phyloP scores from a whole-genome alignment of 2,329 filamentous ascomycete genomes.

The Parastagonospora avenae region DNA sequence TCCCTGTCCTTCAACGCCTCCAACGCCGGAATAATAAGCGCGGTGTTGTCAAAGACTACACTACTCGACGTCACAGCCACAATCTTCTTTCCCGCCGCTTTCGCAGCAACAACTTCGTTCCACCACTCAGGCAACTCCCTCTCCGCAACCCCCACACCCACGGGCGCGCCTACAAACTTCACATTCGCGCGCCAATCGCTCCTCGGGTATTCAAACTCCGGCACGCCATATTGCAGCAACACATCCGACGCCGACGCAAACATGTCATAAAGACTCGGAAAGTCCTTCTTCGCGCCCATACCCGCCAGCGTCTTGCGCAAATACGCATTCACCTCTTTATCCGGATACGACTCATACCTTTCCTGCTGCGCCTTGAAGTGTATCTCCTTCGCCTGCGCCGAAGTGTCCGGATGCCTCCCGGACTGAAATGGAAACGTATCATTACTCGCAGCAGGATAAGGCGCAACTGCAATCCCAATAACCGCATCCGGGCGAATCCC shows the following conservation, averaged over 20 bases:
- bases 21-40: constrained; percentile 56
- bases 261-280: constrained; percentile 26
- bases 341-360: neutral
- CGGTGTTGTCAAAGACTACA: constrained; percentile 44
- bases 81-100: constrained; percentile 48
- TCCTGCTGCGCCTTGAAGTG: constrained; percentile 16
- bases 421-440: constrained; percentile 23
- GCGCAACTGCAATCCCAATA: constrained; percentile 47
- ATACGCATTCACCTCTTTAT: constrained; percentile 20
- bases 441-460: constrained; percentile 17
- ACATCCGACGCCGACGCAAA: constrained; percentile 22
- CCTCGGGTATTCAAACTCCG: constrained; percentile 44
- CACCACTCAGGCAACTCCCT: constrained; percentile 54
- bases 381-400: constrained; percentile 12
- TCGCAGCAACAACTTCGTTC: constrained; percentile 48
- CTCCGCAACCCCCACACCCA: neutral
- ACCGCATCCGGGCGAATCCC: constrained; percentile 46
- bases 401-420: constrained; percentile 16
- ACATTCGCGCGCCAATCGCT: constrained; percentile 48
- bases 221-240: constrained; percentile 44
- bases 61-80: constrained; percentile 58
- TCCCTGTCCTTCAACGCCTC: constrained; percentile 48
- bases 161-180: constrained; percentile 49
- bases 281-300: constrained; percentile 11
- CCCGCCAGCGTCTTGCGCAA: constrained; percentile 19